These are phyloP conservation scores for Groenewaldozyma salmanticensis DNA, from an alignment of 805 yeast genomes.

Conservation along the genomic window DNA sequence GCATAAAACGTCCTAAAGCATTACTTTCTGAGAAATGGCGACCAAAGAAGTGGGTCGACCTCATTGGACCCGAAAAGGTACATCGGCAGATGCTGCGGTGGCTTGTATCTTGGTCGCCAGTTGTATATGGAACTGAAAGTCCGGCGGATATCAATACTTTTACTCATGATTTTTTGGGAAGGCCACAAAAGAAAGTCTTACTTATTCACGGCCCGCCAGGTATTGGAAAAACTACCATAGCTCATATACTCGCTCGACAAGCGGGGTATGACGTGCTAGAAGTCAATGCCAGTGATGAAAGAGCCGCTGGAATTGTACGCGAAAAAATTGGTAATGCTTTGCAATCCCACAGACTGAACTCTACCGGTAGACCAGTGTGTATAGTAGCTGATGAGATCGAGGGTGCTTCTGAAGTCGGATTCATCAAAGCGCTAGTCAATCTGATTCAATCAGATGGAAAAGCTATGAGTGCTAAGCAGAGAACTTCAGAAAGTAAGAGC, in stretches of 20 bases:
- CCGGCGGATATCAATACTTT: slow-evolving; percentile 4
- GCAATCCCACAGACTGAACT: slow-evolving; percentile 48
- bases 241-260: slow-evolving; percentile 74
- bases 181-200: slow-evolving; percentile 56
- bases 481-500: slow-evolving; percentile 23
- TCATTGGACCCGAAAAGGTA: slow-evolving; percentile 58
- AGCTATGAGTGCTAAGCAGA: slow-evolving; percentile 32
- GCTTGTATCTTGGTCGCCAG: slow-evolving; percentile 58
- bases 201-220: slow-evolving; percentile 91
- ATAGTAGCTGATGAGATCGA: slow-evolving; percentile 86
- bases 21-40: slow-evolving; percentile 62
- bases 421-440: slow-evolving; percentile 49
- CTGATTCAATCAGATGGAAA: slow-evolving; percentile 47
- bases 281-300: slow-evolving; percentile 76
- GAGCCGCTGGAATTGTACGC: slow-evolving; percentile 48
- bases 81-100: slow-evolving; percentile 53
- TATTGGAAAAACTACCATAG: slow-evolving; percentile 81
- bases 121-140: slow-evolving; percentile 37
- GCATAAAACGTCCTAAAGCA: neutral
- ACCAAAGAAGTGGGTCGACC: slow-evolving; percentile 52
- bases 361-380: slow-evolving; percentile 63
- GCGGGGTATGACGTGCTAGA: slow-evolving; percentile 75
- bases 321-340: slow-evolving; percentile 54
- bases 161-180: slow-evolving; percentile 38
- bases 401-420: slow-evolving; percentile 53